Evolutionary conservation across 2,329 filamentous ascomycete species (phyloP), one percentile per base, ranked within the genome.

Genomic region (Blastomyces parvus): DNA sequence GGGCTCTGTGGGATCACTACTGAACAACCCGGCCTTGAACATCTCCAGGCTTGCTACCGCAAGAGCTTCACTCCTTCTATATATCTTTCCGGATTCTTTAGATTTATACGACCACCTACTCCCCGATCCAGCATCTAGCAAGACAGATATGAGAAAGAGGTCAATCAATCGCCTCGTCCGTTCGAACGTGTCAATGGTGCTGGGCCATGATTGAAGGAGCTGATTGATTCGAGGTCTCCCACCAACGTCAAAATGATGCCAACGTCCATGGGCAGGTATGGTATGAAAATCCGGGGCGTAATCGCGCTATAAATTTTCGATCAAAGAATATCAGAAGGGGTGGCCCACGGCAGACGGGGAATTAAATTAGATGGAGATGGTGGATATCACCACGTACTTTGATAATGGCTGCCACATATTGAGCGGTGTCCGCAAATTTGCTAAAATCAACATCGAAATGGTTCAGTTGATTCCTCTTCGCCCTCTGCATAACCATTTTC

Each of bases 11-110:
- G 85, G 81, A 72, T 93, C 85, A 75, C 91, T 89, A 67, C 91
- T 96, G 78, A 97, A 97, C 42, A 90, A 73, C 42, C 94, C 94
- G 17, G 84, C 82, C 78, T 96, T 96, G 83, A 96, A 97, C 92
- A 97, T 96, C 69, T 97, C 92, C 69, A 88, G 72, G 73, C 84
- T 87, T 53, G 86, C 86, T 11, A 88, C 86, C 9, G 92, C 92
- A 62, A 97, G 82, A 9, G 92, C 92, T 75, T 97, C 94, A 65
- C 91, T 96, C 60, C 94, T 86, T 61, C 86, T 83, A 76, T 93
- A 97, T 50, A 88, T 76, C 66, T 87, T 88, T 63, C 90, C 91
- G 67, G 91, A 95, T 72, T 96, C 91, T 66, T 87, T 87, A 73
- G 91, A 96, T 80, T 90, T 94, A 79, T 96, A 99, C 69, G 86